Base-by-base conservation (phyloP, 768 basidiomycete species). In the Boletus pseudo-olivaceus region DNA sequence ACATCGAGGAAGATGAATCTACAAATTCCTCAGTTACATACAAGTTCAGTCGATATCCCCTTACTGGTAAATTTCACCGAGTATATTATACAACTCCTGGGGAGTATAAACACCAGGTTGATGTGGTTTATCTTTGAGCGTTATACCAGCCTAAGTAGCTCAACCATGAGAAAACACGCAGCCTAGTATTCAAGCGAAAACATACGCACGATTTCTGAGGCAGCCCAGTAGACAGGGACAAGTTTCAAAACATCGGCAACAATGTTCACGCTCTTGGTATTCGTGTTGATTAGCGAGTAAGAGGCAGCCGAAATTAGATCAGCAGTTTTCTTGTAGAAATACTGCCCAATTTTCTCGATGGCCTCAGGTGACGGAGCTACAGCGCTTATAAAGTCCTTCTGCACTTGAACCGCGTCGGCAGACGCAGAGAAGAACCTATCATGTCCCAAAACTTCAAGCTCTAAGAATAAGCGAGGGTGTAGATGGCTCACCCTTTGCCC, bases 1-100 rank as follows among this genome's bases (percentile, higher is more conserved):
- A 82, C 73, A 48, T 90, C 82, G 33, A 91, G 77, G 82, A 92
- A 93, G 54, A 93, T 72, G 66, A 80, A 90, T 39, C 89, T 91
- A 58, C 5, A 2, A 20, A 27, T 19, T 11, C 32, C 17, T 50
- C n/a, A 53, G n/a, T 50, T 32, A 23, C 23, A 45, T 42, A 19
- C 33, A 5, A 29, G 15, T 37, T 19, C 27, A 11, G 4, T 6
- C 15, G 10, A 10, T 27, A 8, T n/a, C 35, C 32, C 19, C 69
- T 60, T 27, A 89, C 84, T 81, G 71, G 68, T 90, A 92, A 48
- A 92, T 85, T 20, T 88, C 84, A 26, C 79, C 75, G 8, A 91
- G 77, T 37, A 84, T 83, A 17, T 76, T 69, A 58, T 80, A 88
- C 41, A 93, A 71, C 62, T 88, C 79, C 40, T 71, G 60, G 32